Conservation (phyloP, 331 rosid genomes). For the Pyracantha coccinea region DNA sequence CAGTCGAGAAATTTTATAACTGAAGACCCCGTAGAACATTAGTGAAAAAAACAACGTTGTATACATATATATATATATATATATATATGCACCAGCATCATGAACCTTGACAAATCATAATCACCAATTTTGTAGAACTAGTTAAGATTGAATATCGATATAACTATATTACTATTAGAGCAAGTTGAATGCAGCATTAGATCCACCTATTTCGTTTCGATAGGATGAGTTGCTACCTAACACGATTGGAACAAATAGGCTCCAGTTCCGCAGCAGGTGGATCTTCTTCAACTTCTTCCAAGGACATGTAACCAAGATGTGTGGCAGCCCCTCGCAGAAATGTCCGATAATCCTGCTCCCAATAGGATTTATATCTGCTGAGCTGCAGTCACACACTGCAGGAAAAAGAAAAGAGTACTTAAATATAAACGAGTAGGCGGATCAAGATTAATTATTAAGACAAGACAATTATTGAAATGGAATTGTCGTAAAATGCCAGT, state of each 20-base stretch:
- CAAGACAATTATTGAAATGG: background rate
- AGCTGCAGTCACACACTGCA: conserved; percentile 82
- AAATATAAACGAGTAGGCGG: background rate
- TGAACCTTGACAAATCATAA: no score
- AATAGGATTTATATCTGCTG: conserved; percentile 93
- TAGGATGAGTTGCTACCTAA: conserved; percentile 39
- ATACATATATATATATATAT: no score
- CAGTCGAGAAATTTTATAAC: no score
- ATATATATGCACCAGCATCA: no score
- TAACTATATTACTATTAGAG: no score
- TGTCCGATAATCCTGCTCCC: conserved; percentile 84
- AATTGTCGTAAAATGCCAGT: background rate
- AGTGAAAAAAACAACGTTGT: no score
- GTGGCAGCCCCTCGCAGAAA: conserved; percentile 84
- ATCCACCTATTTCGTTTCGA: background rate
- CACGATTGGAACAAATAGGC: conserved; percentile 79
- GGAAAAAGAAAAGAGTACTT: conserved; percentile 9
- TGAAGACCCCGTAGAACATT: no score
- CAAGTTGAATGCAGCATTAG: conserved; percentile 14
- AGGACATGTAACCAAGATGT: conserved; percentile 73
- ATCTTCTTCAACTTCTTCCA: conserved; percentile 85
- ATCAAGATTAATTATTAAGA: background rate
- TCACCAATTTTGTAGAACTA: no score
- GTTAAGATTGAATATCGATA: no score
- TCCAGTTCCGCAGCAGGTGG: conserved; percentile 96